Base-by-base conservation (phyloP, 805 yeast genomes). In the Barnettozyma sucrosica region DNA sequence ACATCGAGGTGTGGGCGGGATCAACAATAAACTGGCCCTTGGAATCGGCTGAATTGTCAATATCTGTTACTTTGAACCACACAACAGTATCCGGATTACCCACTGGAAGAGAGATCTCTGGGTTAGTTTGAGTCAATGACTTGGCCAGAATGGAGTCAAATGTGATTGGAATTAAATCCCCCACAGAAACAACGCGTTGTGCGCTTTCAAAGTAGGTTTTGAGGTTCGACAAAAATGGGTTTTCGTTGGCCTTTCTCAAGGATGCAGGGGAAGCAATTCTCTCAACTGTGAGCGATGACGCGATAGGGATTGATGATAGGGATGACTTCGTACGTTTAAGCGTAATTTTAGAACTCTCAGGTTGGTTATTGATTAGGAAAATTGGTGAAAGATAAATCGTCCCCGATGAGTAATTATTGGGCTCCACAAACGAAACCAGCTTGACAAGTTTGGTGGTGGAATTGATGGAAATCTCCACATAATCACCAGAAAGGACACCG, bases 21-120 rank as follows among this genome's bases (percentile, higher is more conserved):
- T 85, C 89, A 32, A 90, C 75, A 0, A 81, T 60, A 55, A 67
- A 84, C 55, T 79, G 83, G 51, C 61, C 5, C 20, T 44, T 45
- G 5, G 51, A 52, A 2, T 66, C 59, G 3, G 34, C 23, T 6
- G 32, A 21, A 0, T 64, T 69, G 4, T 74, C 74, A 5, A 67
- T 58, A 4, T 76, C 83, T 2, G 77, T 71, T 2, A 92, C 76
- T 54, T 77, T 78, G 65, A 89, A 92, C 97, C 97, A 92, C 0
- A 89, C 95, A 18, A 90, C 75, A 0, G 79, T 70, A 60, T 89
- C 88, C 1, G 86, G 80, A 20, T 71, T 72, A 0, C 87, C 88
- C 3, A 68, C 64, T 0, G 89, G 89, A 7, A 51, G 44, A 5
- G 58, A 53, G 7, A 52, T 50, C 4, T 55, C 57, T 10, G 50